phyloP scores from a whole-genome alignment of 2,329 filamentous ascomycete species.

The Aquanectria penicillioides region DNA sequence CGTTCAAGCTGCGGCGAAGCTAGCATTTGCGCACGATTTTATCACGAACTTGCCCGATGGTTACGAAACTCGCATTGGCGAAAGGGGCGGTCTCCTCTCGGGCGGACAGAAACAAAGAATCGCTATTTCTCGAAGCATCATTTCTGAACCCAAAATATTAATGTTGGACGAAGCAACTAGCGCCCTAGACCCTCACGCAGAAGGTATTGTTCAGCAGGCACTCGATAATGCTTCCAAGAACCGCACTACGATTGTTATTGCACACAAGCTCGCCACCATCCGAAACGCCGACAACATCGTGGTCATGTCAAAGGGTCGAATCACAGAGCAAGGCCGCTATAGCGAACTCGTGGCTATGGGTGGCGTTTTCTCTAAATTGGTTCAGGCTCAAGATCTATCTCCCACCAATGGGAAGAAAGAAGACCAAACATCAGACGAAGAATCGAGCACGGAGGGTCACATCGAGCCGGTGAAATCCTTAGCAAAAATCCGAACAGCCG shows the following conservation, averaged over 20 bases:
- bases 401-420: not conserved
- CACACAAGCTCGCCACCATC: conserved; percentile 66
- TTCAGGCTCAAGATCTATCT: conserved; percentile 44
- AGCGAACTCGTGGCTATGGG: conserved; percentile 59
- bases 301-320: conserved; percentile 65
- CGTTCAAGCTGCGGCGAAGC: conserved; percentile 55
- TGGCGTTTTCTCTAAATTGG: conserved; percentile 60
- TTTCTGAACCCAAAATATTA: conserved; percentile 59
- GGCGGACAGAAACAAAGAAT: conserved; percentile 73
- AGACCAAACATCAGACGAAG: not conserved
- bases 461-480: too few species aligned
- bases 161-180: conserved; percentile 75
- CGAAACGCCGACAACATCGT: conserved; percentile 71
- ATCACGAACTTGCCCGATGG: conserved; percentile 55
- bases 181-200: conserved; percentile 55
- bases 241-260: conserved; percentile 72
- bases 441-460: too few species aligned
- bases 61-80: conserved; percentile 65
- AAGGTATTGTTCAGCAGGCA: conserved; percentile 62
- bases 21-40: conserved; percentile 61
- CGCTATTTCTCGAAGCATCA: conserved; percentile 61
- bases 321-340: conserved; percentile 66
- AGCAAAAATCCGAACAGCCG: conserved; percentile 58
- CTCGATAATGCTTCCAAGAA: conserved; percentile 61
- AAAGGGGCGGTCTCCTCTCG: conserved; percentile 69